phyloP scores from a whole-genome alignment of 2,329 filamentous ascomycete species.

The Penicillium decumbens region DNA sequence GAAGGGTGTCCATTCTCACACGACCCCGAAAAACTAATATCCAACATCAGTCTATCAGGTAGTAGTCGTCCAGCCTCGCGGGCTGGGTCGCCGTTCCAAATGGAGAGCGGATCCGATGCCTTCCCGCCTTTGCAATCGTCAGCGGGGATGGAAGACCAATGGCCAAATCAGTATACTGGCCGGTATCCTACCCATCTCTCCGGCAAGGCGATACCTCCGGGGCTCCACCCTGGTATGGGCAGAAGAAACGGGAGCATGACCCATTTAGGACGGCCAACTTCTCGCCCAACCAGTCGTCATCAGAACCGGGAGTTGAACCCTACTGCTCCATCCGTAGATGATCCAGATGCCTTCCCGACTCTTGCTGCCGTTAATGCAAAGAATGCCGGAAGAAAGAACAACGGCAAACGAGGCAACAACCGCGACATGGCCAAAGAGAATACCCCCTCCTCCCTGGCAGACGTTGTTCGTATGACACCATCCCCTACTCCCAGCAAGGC shows the following conservation, averaged over 20 bases:
- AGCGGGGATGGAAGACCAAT: conserved; percentile 57
- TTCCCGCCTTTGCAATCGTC: conserved; percentile 71
- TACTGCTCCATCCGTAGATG: conserved; percentile 74
- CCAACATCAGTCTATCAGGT: conserved; percentile 69
- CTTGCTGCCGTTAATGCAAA: conserved; percentile 72
- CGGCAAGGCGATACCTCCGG: conserved; percentile 35
- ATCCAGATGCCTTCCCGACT: conserved; percentile 91
- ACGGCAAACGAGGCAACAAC: conserved; percentile 81
- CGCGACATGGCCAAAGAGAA: conserved; percentile 66
- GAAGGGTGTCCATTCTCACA: conserved; percentile 96
- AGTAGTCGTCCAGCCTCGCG: conserved; percentile 44
- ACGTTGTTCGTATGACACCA: conserved; percentile 92
- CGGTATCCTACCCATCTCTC: conserved; percentile 44
- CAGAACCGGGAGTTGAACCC: conserved; percentile 61
- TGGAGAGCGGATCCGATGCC: conserved; percentile 71
- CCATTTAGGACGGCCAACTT: conserved; percentile 62
- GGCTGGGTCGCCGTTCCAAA: conserved; percentile 64
- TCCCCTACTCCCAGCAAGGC: conserved; percentile 63
- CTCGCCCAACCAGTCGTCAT: conserved; percentile 78
- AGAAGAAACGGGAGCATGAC: conserved; percentile 49
- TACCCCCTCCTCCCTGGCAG: conserved; percentile 73
- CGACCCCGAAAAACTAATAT: conserved; percentile 81
- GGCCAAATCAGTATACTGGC: conserved; percentile 47
- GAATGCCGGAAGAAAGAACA: conserved; percentile 75
- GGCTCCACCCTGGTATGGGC: conserved; percentile 28